Conservation (phyloP, 2,329 filamentous ascomycete genomes). For the Tolypocladium tropicale region DNA sequence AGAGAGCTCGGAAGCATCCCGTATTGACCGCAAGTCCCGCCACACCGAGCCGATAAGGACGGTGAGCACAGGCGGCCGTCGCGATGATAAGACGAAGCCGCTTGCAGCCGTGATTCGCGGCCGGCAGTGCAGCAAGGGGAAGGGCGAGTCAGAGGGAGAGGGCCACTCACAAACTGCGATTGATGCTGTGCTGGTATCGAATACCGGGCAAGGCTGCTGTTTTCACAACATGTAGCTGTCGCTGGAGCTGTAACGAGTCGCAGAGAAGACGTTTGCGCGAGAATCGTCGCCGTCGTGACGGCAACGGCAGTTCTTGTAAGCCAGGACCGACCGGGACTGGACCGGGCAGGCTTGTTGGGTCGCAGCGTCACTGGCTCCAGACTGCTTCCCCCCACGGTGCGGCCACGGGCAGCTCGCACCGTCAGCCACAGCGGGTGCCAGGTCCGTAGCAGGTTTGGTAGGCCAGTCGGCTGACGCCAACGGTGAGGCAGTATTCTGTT, state of each 20-base stretch:
- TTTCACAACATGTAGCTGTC: constrained; percentile 1
- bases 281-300: constrained; percentile 1
- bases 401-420: neutral
- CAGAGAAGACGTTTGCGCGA: neutral
- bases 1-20: neutral
- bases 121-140: neutral
- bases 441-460: neutral
- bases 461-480: neutral
- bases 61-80: neutral
- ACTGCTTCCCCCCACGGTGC: constrained; percentile 6
- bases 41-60: neutral
- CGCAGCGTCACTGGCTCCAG: neutral
- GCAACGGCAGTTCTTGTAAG: constrained; percentile 5
- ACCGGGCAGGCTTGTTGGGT: neutral
- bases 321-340: neutral
- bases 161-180: constrained; percentile 1
- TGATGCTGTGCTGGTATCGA: neutral
- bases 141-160: neutral
- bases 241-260: neutral
- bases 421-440: neutral
- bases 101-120: neutral
- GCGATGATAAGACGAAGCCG: neutral
- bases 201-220: constrained; percentile 1
- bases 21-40: neutral
- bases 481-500: neutral